Conservation (phyloP, 1,139 yeast genomes). For the Kodamaea sp. region DNA sequence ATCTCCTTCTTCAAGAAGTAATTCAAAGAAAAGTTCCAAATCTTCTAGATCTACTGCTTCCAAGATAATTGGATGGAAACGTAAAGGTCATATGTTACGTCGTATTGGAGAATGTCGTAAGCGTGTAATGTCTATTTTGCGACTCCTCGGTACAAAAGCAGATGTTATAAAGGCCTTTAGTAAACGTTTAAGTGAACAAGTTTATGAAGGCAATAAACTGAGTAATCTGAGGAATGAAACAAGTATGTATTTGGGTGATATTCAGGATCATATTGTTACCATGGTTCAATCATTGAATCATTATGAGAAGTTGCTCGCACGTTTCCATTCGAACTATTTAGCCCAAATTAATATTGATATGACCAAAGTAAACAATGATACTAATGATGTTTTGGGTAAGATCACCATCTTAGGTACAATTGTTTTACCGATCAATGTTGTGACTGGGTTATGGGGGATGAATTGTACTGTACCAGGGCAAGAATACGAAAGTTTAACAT, state of each 20-base stretch:
- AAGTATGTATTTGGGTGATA: constrained; percentile 80
- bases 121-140: constrained; percentile 83
- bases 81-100: constrained; percentile 91
- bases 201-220: constrained; percentile 39
- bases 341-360: constrained; percentile 96
- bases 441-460: constrained; percentile 99
- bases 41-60: constrained; percentile 41
- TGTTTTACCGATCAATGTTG: constrained; percentile 87
- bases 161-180: constrained; percentile 95
- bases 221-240: constrained; percentile 34
- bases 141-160: constrained; percentile 87
- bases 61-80: constrained; percentile 72
- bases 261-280: constrained; percentile 91
- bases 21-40: constrained; percentile 12
- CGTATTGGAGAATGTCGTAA: constrained; percentile 94
- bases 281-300: constrained; percentile 95
- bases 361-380: constrained; percentile 96
- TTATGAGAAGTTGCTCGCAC: constrained; percentile 85
- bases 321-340: constrained; percentile 90
- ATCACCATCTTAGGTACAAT: constrained; percentile 93
- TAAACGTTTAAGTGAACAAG: constrained; percentile 80
- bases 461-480: constrained; percentile 96
- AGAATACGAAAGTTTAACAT: constrained; percentile 59
- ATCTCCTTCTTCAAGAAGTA: constrained; percentile 10
- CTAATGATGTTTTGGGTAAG: constrained; percentile 92